Conservation (phyloP, 2,329 filamentous ascomycete species). For the Phaeosphaeria sp. region DNA sequence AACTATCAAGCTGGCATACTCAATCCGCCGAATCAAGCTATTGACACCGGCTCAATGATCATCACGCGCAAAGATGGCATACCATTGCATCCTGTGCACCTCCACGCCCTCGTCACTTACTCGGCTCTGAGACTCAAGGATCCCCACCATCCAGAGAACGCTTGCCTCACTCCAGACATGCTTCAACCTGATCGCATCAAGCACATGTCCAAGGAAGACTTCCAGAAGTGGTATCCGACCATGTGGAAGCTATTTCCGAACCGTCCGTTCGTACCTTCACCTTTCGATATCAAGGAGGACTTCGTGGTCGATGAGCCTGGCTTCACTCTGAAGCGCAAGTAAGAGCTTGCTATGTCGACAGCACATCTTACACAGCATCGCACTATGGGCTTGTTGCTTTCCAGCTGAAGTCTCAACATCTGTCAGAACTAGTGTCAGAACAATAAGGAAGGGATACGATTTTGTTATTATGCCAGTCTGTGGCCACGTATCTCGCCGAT, state of each 20-base stretch:
- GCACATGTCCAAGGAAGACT: slow-evolving; percentile 5
- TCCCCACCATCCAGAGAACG: neutral
- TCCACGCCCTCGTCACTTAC: slow-evolving; percentile 12
- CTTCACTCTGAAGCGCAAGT: neutral
- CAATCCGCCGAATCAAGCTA: slow-evolving; percentile 8
- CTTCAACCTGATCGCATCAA: neutral
- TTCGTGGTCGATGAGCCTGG: neutral
- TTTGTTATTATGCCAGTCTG: too few species aligned
- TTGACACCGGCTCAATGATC: slow-evolving; percentile 9
- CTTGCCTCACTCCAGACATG: neutral
- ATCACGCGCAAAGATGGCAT: slow-evolving; percentile 20
- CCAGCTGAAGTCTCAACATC: too few species aligned
- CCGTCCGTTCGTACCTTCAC: slow-evolving; percentile 1
- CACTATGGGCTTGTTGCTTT: too few species aligned
- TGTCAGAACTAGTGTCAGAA: too few species aligned
- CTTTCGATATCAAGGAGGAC: slow-evolving; percentile 1
- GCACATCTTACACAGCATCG: neutral
- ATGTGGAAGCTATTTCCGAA: neutral
- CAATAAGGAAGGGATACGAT: too few species aligned
- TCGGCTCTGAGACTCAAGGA: slow-evolving; percentile 1
- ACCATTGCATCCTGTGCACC: slow-evolving; percentile 14
- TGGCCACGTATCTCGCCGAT: too few species aligned
- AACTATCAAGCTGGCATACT: slow-evolving; percentile 4
- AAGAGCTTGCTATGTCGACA: neutral
- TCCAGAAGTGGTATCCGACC: slow-evolving; percentile 1